Conservation (phyloP, 257 asterid genomes). For the Capsicum chinense region DNA sequence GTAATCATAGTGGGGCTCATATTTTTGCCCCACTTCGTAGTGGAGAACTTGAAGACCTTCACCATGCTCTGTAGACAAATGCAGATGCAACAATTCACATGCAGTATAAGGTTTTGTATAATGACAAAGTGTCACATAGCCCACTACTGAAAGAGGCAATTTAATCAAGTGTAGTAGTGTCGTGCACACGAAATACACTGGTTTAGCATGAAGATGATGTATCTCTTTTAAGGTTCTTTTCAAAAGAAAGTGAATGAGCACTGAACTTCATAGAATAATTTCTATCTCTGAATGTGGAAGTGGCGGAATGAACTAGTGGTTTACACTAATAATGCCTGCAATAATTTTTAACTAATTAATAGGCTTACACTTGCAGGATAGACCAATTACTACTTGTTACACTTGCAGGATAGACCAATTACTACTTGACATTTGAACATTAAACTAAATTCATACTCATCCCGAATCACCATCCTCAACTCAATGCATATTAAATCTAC, state of each 20-base stretch:
- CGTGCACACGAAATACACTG: background rate
- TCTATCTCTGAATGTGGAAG: background rate
- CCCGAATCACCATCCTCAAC: no score
- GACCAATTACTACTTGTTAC: no score
- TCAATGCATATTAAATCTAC: no score
- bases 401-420: background rate
- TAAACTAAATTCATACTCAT: no score
- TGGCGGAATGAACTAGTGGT: constrained; percentile 1
- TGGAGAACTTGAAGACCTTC: constrained; percentile 98
- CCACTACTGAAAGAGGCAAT: background rate
- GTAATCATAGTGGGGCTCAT: constrained; percentile 95
- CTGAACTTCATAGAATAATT: background rate
- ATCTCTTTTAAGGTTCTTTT: constrained; percentile 6
- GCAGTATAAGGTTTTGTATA: constrained; percentile 24
- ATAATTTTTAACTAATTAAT: background rate
- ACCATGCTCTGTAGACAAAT: constrained; percentile 76
- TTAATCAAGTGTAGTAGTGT: background rate
- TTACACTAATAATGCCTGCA: constrained; percentile 5
- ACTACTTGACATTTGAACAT: no score
- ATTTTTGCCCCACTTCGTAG: constrained; percentile 96
- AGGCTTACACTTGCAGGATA: background rate
- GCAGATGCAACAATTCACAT: constrained; percentile 30
- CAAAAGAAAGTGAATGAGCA: constrained; percentile 22
- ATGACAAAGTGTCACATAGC: background rate
- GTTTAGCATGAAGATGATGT: constrained; percentile 5